Evolutionary conservation across 192 early-diverging fungal genomes (phyloP), one percentile per base, ranked within the genome.

Genomic region (Podila epigama): DNA sequence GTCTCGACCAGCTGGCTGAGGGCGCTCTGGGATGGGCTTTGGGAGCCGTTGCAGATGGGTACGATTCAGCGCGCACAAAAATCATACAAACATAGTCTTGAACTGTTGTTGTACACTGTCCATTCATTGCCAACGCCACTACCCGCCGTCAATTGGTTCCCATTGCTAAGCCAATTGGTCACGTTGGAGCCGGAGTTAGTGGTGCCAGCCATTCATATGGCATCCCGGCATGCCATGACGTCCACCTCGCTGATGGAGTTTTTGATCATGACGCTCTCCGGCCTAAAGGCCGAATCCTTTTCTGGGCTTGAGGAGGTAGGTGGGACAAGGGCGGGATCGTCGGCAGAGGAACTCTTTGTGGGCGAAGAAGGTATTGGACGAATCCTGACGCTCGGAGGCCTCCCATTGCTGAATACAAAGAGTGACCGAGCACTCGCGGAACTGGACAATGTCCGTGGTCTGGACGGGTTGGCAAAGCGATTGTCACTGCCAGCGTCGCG

Each of bases 91-190:
- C 11, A 40, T 1, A 51, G 56, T n/a, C 31, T 70, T 3, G 61
- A 62, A 25, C 27, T 79, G 40, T 33, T 83, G 11, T 35, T 86
- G 20, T 57, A 55, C 18, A 66, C 69, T 12, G 56, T 84, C 0
- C 59, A 58, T 22, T 44, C 69, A 2, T 68, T 82, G 1, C 64
- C 81, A 10, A 79, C 70, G 9, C 79, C 81, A 4, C 57, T 88
- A 16, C 85, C 87, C 16, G 70, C 85, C 18, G 85, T 88, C 8
- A 86, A 88, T 36, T 88, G 87, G 87, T 88, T 82, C 51, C 60
- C 78, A 5, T 35, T 83, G 18, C 39, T 86, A 29, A 65, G 51
- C 6, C 68, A 71, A 22, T n/a, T 85, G 16, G 27, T 55, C 3
- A 48, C 63, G 9, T 44, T 62, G 27, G 63, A 67, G 51, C 81